Evolutionary conservation across 129 eudicot species (phyloP).

Genomic region (Flaveria bidentis): DNA sequence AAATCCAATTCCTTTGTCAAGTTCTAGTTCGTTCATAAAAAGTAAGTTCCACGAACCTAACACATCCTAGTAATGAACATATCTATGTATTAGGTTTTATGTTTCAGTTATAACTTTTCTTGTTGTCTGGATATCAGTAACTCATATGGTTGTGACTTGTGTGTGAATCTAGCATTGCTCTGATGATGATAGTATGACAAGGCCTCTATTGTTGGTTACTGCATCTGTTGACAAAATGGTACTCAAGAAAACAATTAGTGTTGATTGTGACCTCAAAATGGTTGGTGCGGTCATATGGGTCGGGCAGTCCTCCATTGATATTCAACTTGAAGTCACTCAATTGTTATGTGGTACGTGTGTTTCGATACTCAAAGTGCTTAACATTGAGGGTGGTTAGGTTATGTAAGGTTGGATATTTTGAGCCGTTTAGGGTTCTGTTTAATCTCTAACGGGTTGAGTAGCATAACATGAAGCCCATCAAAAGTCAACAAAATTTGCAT

Average conservation of each 20-base stretch:
- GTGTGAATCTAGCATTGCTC: constrained; percentile 72
- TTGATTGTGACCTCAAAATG: constrained; percentile 72
- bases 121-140: constrained; percentile 1
- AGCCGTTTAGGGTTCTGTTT: background rate
- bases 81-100: background rate
- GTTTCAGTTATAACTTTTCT: background rate
- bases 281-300: constrained; percentile 95
- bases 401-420: background rate
- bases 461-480: background rate
- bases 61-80: too few relatives aligned
- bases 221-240: constrained; percentile 98
- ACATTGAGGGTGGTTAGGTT: background rate
- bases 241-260: constrained; percentile 84
- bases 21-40: too few relatives aligned
- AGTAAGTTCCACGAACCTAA: too few relatives aligned
- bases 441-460: background rate
- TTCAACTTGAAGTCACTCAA: constrained; percentile 87
- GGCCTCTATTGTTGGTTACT: constrained; percentile 85
- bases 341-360: constrained; percentile 52
- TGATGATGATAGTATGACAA: constrained; percentile 85
- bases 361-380: background rate
- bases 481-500: constrained; percentile 5
- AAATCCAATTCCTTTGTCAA: too few relatives aligned
- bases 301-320: constrained; percentile 90
- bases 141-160: background rate